phyloP scores from a whole-genome alignment of 148 eudicot species.

The Camellia japonica region DNA sequence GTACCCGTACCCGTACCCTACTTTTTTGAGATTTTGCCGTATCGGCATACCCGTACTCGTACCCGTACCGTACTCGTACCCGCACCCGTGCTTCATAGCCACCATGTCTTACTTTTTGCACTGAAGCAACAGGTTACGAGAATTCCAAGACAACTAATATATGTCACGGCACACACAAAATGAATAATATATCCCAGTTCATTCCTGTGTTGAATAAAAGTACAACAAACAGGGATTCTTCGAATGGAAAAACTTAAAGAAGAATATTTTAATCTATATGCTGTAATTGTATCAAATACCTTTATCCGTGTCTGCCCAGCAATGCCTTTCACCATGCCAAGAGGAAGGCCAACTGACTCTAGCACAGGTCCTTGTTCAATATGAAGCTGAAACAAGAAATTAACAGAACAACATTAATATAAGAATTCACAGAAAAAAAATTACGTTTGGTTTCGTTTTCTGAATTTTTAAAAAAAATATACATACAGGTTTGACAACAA shows the following conservation, averaged over 20 bases:
- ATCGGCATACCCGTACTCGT: too few species aligned
- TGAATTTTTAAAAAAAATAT: too few species aligned
- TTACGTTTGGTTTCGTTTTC: too few species aligned
- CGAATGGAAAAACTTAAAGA: not conserved
- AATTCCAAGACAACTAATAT: not conserved
- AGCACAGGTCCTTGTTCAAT: conserved; percentile 97
- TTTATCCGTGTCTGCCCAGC: conserved; percentile 93
- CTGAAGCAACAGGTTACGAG: too few species aligned
- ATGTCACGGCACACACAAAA: too few species aligned
- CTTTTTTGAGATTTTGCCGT: too few species aligned
- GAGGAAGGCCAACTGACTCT: conserved; percentile 83
- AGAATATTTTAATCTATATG: not conserved
- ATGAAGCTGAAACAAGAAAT: conserved; percentile 59
- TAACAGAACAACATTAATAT: not conserved
- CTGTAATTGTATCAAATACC: conserved; percentile 32
- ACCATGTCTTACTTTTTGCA: too few species aligned
- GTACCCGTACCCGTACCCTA: too few species aligned
- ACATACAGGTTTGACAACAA: not conserved
- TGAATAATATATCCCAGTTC: not conserved
- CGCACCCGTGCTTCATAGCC: too few species aligned
- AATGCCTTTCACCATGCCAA: conserved; percentile 91
- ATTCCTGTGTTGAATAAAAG: not conserved
- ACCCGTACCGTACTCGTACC: too few species aligned
- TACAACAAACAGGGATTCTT: not conserved
- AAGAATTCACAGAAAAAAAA: not conserved